Evolutionary conservation across 805 yeast genomes (phyloP), one percentile per base, ranked within the genome.

Genomic region (Babjeviella inositovora): DNA sequence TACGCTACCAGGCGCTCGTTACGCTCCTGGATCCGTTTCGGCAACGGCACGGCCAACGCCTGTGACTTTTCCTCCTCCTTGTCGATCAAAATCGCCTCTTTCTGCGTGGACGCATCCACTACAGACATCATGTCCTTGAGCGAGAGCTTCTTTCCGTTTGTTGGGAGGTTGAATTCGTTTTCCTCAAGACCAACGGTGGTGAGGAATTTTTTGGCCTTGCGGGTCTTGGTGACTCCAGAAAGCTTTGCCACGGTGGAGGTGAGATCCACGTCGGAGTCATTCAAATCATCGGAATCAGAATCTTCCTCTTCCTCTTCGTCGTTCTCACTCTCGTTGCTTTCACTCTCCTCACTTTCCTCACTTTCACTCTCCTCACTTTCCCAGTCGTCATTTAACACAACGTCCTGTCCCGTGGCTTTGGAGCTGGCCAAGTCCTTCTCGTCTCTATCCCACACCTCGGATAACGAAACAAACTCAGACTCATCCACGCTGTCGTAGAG

Each of bases 361-460:
- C 23, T 30, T 30, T 37, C 29, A 22, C 30, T 21, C 27, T 39
- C 16, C 25, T 30, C 11, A 32, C 25, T 12, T 26, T 30, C 27
- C 5, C 20, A 18, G 6, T 28, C 35, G 4, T 26, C 31, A 13
- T 29, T 33, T 3, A 44, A 44, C 26, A 37, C 46, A 4, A 51
- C 45, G 27, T 29, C 31, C 7, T 41, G 35, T 24, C 33, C 43
- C n/a, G n/a, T 7, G 36, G 30, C 19, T 27, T 23, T n/a, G 31
- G 26, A 8, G 26, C 20, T 10, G 26, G 29, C 11, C 24, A 40
- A 31, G 28, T 65, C 73, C 14, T 43, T 49, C 15, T 72, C 81
- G 41, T 80, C 90, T 47, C 69, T 46, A 39, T 77, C 95, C 93
- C 93, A 82, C 3, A 80, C 84, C 34, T 73, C 84, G n/a, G 93